These are phyloP conservation scores for Linaria vulgaris DNA, from an alignment of 257 asterid species.

Conservation along the genomic window DNA sequence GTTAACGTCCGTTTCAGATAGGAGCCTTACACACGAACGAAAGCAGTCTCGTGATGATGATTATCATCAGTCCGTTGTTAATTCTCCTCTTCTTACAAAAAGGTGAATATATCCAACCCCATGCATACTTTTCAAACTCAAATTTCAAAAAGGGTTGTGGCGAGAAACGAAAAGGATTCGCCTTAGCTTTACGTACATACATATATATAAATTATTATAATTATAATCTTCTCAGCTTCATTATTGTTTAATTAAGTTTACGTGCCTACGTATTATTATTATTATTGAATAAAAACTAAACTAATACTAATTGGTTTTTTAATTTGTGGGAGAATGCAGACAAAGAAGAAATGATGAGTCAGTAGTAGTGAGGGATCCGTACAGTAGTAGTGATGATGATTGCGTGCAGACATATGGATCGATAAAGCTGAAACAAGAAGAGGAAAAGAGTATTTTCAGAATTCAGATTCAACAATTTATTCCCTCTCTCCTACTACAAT, in stretches of 20 bases:
- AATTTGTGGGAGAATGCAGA: constrained; percentile 46
- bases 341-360: constrained; percentile 45
- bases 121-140: constrained; percentile 11
- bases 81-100: constrained; percentile 39
- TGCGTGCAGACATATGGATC: constrained; percentile 32
- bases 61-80: not conserved
- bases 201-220: not conserved
- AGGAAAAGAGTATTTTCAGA: no score
- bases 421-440: no score
- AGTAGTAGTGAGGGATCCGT: constrained; percentile 44
- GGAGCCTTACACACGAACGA: constrained; percentile 37
- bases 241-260: not conserved
- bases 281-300: constrained; percentile 5
- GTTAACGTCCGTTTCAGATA: constrained; percentile 28
- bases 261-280: not conserved
- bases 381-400: constrained; percentile 43
- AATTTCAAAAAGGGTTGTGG: constrained; percentile 32
- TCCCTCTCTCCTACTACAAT: no score
- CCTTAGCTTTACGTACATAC: not conserved
- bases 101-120: constrained; percentile 38
- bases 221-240: not conserved
- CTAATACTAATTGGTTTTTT: constrained; percentile 1
- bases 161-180: constrained; percentile 27
- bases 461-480: no score
- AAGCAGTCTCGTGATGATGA: constrained; percentile 33